Base-by-base conservation (phyloP, 495 filamentous ascomycete genomes). In the Xylaria bambusicola region DNA sequence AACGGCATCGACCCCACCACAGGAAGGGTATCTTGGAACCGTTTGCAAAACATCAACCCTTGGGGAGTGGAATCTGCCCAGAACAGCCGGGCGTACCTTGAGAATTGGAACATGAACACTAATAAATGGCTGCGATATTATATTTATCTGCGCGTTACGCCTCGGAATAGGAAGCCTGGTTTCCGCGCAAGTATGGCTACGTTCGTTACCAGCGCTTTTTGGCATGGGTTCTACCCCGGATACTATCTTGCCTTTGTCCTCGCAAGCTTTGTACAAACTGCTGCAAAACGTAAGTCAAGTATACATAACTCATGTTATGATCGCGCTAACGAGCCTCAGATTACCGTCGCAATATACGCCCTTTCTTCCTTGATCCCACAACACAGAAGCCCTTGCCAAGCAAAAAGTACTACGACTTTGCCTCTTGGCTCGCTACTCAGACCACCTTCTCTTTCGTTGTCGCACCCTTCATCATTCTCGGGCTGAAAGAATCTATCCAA, bases 61-160 rank as follows among this genome's bases (percentile, higher is more conserved):
- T 84, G 85, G 80, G 81, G 82, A 7, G 84, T 98, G 18, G 94
- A 98, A 74, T 77, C 81, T 0, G 95, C 95, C 1, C 92, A 97
- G 73, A 98, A 98, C 70, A 87, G 89, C 13, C 84, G 91, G 44
- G 92, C 82, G 4, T 98, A 92, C 62, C 80, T 98, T 9, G 93
- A 87, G 48, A 87, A 81, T 68, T 98, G 94, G 94, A 98, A 98
- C 74, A 94, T 95, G 80, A 98, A 98, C 73, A 98, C 94, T 17
- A 98, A 97, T 72, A 85, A 90, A 65, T 98, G 94, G 94, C 76
- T 98, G 56, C 86, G 93, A 35, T 96, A 98, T 70, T 98, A 96
- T 68, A 79, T 98, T 60, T 98, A 98, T 69, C 80, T 98, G 40
- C 88, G 94, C 17, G 95, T 98, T 2, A 98, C 94, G 4, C 94